Base-by-base conservation (phyloP, 257 asterid species). In the Nicotiana tomentosiformis region DNA sequence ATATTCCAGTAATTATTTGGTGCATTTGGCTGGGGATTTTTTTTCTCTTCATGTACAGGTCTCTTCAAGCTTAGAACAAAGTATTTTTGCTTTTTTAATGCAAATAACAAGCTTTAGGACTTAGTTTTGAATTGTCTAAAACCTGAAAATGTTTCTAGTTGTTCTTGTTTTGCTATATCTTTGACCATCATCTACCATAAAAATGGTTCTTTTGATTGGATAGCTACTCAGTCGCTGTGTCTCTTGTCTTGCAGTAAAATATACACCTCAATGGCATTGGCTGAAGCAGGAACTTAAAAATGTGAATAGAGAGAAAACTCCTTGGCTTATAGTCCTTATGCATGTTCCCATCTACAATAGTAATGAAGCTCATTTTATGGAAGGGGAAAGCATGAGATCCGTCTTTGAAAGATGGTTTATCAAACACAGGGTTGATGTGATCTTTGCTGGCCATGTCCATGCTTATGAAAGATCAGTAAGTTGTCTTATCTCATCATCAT, bases 391-490 rank as follows among this genome's bases (percentile, higher is more conserved):
- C 90, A 92, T 92, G 97, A 91, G 96, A 89, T 86, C 87, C 68
- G 95, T 89, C 61, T 92, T 86, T 62, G 98, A 96, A 92, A 92
- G 94, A 82, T 93, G 97, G 98, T 94, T 96, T 89, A 91, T 97
- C 83, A 87, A 87, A n/a, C 84, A 94, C 78, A 94, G 88, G 89
- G 99, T 96, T 81, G 99, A 96, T 83, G 86, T 92, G 16, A 81
- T 96, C 84, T 96, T 94, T 89, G 97, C 99, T 80, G 99, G 99
- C 62, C 99, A 96, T 55, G 98, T 96, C 83, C 99, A 96, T 81
- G 99, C 99, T 81, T 93, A 96, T 35, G 99, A 96, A 86, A 90
- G 98, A 96, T 96, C 99, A 89, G 99, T 96, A 77, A 64, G 95
- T 84, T 77, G 90, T 67, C 66, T 65, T 37, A 66, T 53, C 49